Evolutionary conservation across 768 basidiomycete species (phyloP).

Genomic region (Trametes elegans): DNA sequence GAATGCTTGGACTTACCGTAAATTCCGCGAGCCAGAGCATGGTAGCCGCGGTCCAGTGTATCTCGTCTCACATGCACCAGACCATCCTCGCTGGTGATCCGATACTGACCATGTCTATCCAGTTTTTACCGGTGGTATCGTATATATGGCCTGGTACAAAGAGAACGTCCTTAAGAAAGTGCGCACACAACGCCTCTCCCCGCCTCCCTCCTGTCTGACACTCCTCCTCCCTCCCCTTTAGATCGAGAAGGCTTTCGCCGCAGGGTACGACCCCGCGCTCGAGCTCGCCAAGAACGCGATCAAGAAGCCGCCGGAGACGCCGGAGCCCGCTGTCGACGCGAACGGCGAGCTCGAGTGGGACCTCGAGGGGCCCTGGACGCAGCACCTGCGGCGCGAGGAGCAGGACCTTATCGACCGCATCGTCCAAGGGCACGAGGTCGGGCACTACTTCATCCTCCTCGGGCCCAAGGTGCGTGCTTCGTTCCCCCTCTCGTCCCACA

Average conservation of each 20-base stretch:
- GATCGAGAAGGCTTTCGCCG: slow-evolving; percentile 77
- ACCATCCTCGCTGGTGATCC: not conserved
- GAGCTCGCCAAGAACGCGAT: slow-evolving; percentile 57
- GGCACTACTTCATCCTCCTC: slow-evolving; percentile 74
- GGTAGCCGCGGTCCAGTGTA: too few species aligned
- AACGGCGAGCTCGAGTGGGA: slow-evolving; percentile 31
- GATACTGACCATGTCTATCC: not conserved
- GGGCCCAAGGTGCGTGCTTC: slow-evolving; percentile 66
- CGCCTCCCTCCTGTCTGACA: too few species aligned
- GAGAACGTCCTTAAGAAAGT: slow-evolving; percentile 79
- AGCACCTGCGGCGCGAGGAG: slow-evolving; percentile 69
- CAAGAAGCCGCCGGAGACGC: slow-evolving; percentile 29
- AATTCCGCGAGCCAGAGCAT: too few species aligned
- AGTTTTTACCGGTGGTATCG: slow-evolving; percentile 72
- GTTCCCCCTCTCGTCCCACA: not conserved
- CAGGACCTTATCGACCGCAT: slow-evolving; percentile 77
- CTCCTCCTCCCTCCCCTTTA: too few species aligned
- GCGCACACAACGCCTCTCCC: slow-evolving; percentile 10
- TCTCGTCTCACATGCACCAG: too few species aligned
- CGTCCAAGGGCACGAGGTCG: slow-evolving; percentile 67
- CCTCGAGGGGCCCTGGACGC: slow-evolving; percentile 45
- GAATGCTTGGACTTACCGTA: too few species aligned
- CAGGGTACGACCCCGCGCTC: slow-evolving; percentile 82
- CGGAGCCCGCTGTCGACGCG: slow-evolving; percentile 12
- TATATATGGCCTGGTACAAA: slow-evolving; percentile 81